Base-by-base conservation (phyloP, 2,329 filamentous ascomycete species). In the Calonectria multiphialidica region DNA sequence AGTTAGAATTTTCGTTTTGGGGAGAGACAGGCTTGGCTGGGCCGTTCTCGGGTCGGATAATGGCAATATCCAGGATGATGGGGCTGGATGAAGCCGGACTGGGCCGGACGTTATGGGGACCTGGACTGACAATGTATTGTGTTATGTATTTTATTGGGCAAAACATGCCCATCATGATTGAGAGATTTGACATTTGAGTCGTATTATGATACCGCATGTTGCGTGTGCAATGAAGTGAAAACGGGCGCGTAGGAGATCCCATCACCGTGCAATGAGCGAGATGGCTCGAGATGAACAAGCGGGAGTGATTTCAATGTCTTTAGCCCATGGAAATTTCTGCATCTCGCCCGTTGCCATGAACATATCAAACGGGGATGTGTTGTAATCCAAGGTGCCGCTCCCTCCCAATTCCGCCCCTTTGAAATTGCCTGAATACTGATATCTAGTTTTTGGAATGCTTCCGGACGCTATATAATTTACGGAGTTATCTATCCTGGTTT, bases 111-210 rank as follows among this genome's bases (percentile, higher is more conserved):
- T 44, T 23, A 63, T 33, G 50, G 42, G 45, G 65, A 69, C 66
- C 49, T 68, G 70, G 50, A 59, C 70, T 59, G 66, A 65, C 66
- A 25, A 63, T 75, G 68, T 73, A 73, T 75, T 71, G 61, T 72
- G 72, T 47, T 64, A 62, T 73, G 66, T 74, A 72, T 73, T 73
- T 35, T 73, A 72, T 62, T 37, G 45, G 53, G 63, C 55, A 37
- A 67, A 53, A 67, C 45, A 63, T 42, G 63, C 53, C 45, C 45
- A 25, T 62, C 45, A 62, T 67, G 70, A 72, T 63, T 28, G 47
- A 63, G 69, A 65, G 50, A 53, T 53, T 65, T 45, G 57, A 66
- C 40, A 49, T 28, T 47, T 49, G 28, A 40, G 35, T 67, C 42
- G n/a, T 62, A 8, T 30, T 45, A n/a, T 30, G 25, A 9, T 13